These are phyloP conservation scores for Dendrobium nobile DNA, from an alignment of 106 monocot species.

Conservation along the genomic window DNA sequence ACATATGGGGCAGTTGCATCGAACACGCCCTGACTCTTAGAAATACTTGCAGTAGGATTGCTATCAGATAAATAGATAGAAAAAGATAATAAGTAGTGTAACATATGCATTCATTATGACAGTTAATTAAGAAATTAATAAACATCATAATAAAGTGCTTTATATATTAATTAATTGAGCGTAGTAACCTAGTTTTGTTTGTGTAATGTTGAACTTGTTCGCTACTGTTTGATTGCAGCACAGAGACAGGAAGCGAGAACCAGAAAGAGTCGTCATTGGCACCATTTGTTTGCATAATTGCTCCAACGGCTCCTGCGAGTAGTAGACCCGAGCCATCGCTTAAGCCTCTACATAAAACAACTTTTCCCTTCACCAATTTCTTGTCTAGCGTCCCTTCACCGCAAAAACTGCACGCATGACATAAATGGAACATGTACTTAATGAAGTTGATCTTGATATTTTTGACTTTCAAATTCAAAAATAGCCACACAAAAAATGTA, in stretches of 20 bases:
- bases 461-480: too few relatives aligned
- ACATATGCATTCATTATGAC: too few relatives aligned
- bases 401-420: background rate
- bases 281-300: conserved; percentile 11
- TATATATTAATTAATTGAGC: too few relatives aligned
- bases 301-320: conserved; percentile 12
- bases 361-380: conserved; percentile 19
- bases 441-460: too few relatives aligned
- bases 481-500: too few relatives aligned
- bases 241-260: conserved; percentile 8
- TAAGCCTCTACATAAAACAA: conserved; percentile 18
- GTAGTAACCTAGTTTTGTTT: conserved; percentile 11
- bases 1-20: conserved; percentile 4
- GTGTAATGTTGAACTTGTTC: conserved; percentile 10
- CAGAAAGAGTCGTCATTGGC: conserved; percentile 8
- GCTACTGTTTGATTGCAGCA: background rate
- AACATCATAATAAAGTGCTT: too few relatives aligned
- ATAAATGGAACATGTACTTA: background rate
- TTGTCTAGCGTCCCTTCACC: conserved; percentile 10
- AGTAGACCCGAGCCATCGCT: conserved; percentile 6
- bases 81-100: background rate
- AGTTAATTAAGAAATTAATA: background rate
- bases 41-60: conserved; percentile 20
- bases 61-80: background rate
- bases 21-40: conserved; percentile 14